Conservation (phyloP, 202 grass and related monocot genomes). For the Alloteropsis angusta region DNA sequence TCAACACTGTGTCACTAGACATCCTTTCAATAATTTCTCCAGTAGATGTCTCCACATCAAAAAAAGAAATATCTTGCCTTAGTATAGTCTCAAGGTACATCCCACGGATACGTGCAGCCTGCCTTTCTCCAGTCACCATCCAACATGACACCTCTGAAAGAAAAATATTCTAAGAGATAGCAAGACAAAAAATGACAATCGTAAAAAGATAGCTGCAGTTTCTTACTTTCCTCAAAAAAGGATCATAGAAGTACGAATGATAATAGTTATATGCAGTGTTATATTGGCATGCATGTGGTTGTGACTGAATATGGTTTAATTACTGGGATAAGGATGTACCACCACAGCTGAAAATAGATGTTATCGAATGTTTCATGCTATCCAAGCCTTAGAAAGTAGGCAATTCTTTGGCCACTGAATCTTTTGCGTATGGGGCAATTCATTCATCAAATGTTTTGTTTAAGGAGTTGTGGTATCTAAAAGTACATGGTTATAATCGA, state of each 20-base stretch:
- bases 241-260: background rate
- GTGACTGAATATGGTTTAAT: background rate
- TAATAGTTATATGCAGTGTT: background rate
- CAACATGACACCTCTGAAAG: conserved; percentile 66
- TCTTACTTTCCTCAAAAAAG: background rate
- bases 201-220: background rate
- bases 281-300: background rate
- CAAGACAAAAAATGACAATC: conserved; percentile 5
- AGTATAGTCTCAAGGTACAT: conserved; percentile 77
- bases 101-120: conserved; percentile 61
- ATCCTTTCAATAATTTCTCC: conserved; percentile 71
- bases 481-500: background rate
- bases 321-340: background rate
- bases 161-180: background rate
- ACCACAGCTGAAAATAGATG: background rate
- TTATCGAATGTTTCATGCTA: background rate
- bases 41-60: conserved; percentile 58
- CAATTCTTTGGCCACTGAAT: background rate
- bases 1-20: conserved; percentile 68
- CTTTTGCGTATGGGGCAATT: background rate
- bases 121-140: conserved; percentile 73
- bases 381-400: background rate
- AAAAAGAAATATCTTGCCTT: conserved; percentile 65
- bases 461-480: background rate
- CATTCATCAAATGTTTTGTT: background rate